These are phyloP conservation scores for Ottelia alismoides DNA, from an alignment of 106 monocot genomes.

Conservation along the genomic window DNA sequence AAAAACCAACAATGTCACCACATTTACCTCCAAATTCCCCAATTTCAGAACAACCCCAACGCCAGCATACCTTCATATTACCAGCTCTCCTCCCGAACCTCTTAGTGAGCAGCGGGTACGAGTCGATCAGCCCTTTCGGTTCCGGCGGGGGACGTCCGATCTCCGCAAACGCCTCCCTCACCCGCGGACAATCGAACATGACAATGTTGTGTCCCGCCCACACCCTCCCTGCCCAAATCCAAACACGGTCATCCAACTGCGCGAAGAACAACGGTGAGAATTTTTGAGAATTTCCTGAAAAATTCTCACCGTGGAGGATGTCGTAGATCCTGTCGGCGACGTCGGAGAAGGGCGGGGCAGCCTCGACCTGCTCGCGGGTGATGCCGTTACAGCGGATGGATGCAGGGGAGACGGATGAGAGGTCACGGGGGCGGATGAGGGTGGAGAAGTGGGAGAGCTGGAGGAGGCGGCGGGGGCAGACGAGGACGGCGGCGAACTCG, in stretches of 20 bases:
- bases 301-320: constrained; percentile 66
- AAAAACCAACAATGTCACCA: too few species aligned
- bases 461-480: constrained; percentile 52
- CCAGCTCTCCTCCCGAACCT: constrained; percentile 82
- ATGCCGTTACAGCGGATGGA: constrained; percentile 92
- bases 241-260: not conserved
- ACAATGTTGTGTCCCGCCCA: constrained; percentile 96
- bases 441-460: constrained; percentile 75
- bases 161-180: constrained; percentile 71
- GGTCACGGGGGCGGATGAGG: constrained; percentile 51
- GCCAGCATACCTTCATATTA: constrained; percentile 68
- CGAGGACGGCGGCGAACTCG: constrained; percentile 83
- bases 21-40: too few species aligned
- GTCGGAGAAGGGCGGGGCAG: constrained; percentile 54
- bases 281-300: too few species aligned
- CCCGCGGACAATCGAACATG: constrained; percentile 61
- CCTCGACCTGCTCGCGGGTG: constrained; percentile 41
- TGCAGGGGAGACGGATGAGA: constrained; percentile 33
- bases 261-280: not conserved
- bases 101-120: constrained; percentile 70
- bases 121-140: constrained; percentile 67
- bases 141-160: constrained; percentile 56
- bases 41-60: constrained; percentile 5
- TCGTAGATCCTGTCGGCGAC: constrained; percentile 56
- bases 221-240: constrained; percentile 50